Conservation (phyloP, 1,139 yeast genomes). For the Keqinozyma sinolaborantium region DNA sequence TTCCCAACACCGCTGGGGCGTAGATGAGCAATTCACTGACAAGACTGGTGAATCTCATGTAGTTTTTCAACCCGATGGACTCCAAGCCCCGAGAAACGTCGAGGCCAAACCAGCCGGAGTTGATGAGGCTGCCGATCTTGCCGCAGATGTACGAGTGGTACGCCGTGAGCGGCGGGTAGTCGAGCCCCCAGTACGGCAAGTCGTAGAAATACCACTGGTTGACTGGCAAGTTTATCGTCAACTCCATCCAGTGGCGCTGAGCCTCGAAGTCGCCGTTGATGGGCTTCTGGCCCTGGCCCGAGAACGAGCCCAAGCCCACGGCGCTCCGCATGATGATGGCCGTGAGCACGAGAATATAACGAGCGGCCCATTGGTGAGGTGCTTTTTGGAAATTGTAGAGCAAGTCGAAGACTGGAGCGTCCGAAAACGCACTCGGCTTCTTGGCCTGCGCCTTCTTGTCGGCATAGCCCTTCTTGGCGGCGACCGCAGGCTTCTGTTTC, state of each 20-base stretch:
- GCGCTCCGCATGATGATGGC: conserved; percentile 79
- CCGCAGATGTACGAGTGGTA: conserved; percentile 86
- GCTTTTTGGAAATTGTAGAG: conserved; percentile 48
- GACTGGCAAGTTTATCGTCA: conserved; percentile 74
- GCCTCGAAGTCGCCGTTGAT: conserved; percentile 97
- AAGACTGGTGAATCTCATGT: conserved; percentile 78
- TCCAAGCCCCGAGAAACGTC: conserved; percentile 76
- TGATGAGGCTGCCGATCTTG: conserved; percentile 58
- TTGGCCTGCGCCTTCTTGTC: conserved; percentile 3
- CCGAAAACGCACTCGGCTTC: conserved; percentile 16
- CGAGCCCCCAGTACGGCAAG: conserved; percentile 91
- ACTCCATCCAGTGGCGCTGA: conserved; percentile 96
- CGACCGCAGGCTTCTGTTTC: conserved; percentile 5
- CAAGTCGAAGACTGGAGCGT: conserved; percentile 38
- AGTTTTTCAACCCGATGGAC: conserved; percentile 61
- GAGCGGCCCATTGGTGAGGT: conserved; percentile 86
- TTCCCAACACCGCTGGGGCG: conserved; percentile 76
- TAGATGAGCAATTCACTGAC: conserved; percentile 71
- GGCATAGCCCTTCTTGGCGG: conserved; percentile 1
- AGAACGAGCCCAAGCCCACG: conserved; percentile 84
- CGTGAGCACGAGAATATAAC: conserved; percentile 71
- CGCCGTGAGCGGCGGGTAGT: conserved; percentile 96
- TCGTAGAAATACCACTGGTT: conserved; percentile 86
- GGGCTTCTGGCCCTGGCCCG: conserved; percentile 69
- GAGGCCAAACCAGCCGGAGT: conserved; percentile 74